Evolutionary conservation across 768 basidiomycete species (phyloP).

Genomic region (Mrakia hoshinonis): DNA sequence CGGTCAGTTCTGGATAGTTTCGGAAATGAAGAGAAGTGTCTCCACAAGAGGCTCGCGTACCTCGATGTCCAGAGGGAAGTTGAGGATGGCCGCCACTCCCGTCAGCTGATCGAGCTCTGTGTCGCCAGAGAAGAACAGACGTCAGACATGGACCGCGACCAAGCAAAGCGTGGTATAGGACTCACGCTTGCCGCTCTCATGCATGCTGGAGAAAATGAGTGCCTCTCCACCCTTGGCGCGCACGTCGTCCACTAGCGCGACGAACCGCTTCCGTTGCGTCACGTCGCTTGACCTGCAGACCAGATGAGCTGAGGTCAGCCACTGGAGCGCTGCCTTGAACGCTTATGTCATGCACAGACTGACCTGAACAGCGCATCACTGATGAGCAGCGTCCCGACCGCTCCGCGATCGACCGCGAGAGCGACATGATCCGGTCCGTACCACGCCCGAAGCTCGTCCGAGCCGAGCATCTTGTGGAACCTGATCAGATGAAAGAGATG

Average conservation of each 20-base stretch:
- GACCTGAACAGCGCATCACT: slow-evolving; percentile 90
- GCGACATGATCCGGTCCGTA: slow-evolving; percentile 92
- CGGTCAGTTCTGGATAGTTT: neutral
- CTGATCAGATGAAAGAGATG: slow-evolving; percentile 44
- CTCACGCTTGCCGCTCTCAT: slow-evolving; percentile 95
- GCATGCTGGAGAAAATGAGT: slow-evolving; percentile 97
- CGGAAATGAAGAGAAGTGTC: neutral
- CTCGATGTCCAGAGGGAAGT: slow-evolving; percentile 90
- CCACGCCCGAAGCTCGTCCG: slow-evolving; percentile 94
- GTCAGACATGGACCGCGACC: neutral
- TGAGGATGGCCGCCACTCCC: slow-evolving; percentile 89
- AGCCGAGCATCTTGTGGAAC: slow-evolving; percentile 95
- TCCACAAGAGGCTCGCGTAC: slow-evolving; percentile 45
- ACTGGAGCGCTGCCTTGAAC: neutral
- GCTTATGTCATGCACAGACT: slow-evolving; percentile 29
- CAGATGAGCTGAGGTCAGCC: neutral
- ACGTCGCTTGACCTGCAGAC: slow-evolving; percentile 66
- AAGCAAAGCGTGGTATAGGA: slow-evolving; percentile 25
- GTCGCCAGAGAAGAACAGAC: neutral
- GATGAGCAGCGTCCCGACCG: slow-evolving; percentile 86
- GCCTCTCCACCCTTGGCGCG: slow-evolving; percentile 84
- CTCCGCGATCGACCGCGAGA: slow-evolving; percentile 83
- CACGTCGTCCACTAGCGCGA: slow-evolving; percentile 78
- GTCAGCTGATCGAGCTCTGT: slow-evolving; percentile 91
- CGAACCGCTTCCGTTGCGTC: slow-evolving; percentile 67